Conservation (phyloP, 805 yeast genomes). For the Barnettozyma pratensis region DNA sequence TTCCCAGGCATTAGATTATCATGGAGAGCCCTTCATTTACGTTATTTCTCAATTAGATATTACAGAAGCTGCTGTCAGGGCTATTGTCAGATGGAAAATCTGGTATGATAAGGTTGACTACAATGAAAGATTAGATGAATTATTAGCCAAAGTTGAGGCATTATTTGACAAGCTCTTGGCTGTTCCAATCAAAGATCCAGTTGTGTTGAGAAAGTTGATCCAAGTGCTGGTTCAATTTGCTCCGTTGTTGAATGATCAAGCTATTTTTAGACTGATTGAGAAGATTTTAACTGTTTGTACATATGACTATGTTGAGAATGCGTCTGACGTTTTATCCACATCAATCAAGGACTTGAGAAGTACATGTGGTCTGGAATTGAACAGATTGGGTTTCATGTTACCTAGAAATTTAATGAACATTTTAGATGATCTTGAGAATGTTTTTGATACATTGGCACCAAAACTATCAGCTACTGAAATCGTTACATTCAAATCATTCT, state of each 20-base stretch:
- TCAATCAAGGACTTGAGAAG: slow-evolving; percentile 82
- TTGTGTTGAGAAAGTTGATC: slow-evolving; percentile 74
- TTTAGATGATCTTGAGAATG: slow-evolving; percentile 76
- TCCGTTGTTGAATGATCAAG: slow-evolving; percentile 76
- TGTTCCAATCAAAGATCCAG: slow-evolving; percentile 74
- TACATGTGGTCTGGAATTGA: slow-evolving; percentile 90
- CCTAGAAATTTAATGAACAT: slow-evolving; percentile 84
- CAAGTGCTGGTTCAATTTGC: slow-evolving; percentile 94
- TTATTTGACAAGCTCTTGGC: slow-evolving; percentile 72
- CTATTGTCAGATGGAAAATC: slow-evolving; percentile 91
- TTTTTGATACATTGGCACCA: slow-evolving; percentile 64
- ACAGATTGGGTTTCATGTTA: slow-evolving; percentile 90
- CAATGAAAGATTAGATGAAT: slow-evolving; percentile 46
- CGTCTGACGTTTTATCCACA: slow-evolving; percentile 72
- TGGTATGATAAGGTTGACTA: slow-evolving; percentile 67
- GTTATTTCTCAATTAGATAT: slow-evolving; percentile 81
- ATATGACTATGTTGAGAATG: slow-evolving; percentile 63
- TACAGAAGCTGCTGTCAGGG: slow-evolving; percentile 86
- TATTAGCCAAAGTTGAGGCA: slow-evolving; percentile 54
- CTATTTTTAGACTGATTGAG: slow-evolving; percentile 82
- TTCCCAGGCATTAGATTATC: slow-evolving; percentile 46
- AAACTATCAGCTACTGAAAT: slow-evolving; percentile 86
- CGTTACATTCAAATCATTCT: slow-evolving; percentile 88
- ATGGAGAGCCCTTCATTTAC: slow-evolving; percentile 63
- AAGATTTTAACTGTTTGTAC: slow-evolving; percentile 82